Conservation (phyloP, 768 basidiomycete genomes). For the Lentinula boryana region DNA sequence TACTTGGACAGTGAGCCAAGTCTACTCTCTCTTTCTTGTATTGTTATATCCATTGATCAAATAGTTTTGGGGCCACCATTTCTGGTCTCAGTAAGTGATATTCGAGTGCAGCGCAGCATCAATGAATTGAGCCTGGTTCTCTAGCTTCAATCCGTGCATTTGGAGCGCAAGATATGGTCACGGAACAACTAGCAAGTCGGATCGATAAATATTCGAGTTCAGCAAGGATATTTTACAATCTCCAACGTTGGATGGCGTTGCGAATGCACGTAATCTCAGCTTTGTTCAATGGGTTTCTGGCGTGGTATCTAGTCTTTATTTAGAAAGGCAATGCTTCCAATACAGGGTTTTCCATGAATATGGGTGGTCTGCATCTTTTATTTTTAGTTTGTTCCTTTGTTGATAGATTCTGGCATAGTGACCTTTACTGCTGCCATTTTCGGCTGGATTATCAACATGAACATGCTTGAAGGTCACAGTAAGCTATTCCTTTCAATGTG, state of each 20-base stretch:
- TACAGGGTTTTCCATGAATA: conserved; percentile 31
- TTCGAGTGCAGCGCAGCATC: conserved; percentile 12
- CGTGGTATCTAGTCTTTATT: conserved; percentile 30
- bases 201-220: conserved; percentile 32
- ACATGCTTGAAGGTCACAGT: conserved; percentile 9
- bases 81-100: conserved; percentile 13
- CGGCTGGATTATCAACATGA: conserved; percentile 4
- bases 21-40: conserved; percentile 16
- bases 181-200: conserved; percentile 22
- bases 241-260: conserved; percentile 23
- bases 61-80: conserved; percentile 46
- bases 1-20: conserved; percentile 22
- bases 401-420: conserved; percentile 8
- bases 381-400: not conserved
- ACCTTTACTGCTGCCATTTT: conserved; percentile 16
- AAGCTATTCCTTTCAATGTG: not conserved
- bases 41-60: not conserved
- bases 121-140: not conserved
- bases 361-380: conserved; percentile 22
- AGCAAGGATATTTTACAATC: conserved; percentile 29
- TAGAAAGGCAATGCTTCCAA: conserved; percentile 21
- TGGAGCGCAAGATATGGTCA: conserved; percentile 5
- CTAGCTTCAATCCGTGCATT: conserved; percentile 10
- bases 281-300: conserved; percentile 33
- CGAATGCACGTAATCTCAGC: conserved; percentile 39